phyloP scores from a whole-genome alignment of 2,329 filamentous ascomycete species.

The Fusarium poae region DNA sequence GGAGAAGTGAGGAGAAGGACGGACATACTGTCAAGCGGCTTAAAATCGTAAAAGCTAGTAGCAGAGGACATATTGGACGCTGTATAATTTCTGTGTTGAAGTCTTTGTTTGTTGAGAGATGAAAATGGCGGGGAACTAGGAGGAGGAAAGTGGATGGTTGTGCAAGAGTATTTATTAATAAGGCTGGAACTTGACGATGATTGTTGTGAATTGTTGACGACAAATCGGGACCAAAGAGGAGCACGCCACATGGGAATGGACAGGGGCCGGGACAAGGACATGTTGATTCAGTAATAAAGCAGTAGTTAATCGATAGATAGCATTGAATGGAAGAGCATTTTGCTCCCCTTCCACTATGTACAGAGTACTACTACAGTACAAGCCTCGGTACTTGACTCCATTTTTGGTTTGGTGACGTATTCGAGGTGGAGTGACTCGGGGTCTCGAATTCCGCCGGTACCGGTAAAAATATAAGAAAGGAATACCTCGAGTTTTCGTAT shows the following conservation, averaged over 20 bases:
- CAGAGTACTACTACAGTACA: constrained; percentile 8
- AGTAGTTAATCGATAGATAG: constrained; percentile 1
- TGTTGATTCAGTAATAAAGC: constrained; percentile 1
- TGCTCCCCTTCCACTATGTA: neutral
- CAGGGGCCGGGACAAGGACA: neutral
- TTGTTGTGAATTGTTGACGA: neutral
- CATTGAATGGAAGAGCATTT: constrained; percentile 14
- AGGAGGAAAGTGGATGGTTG: constrained; percentile 16
- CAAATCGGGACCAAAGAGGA: constrained; percentile 20
- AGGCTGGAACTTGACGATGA: constrained; percentile 24
- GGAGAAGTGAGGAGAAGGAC: neutral
- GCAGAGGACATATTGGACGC: constrained; percentile 56
- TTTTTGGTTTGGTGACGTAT: constrained; percentile 44
- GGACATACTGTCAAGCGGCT: constrained; percentile 79
- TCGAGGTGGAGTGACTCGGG: constrained; percentile 36
- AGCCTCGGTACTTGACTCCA: constrained; percentile 43
- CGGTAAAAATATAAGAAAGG: constrained; percentile 14
- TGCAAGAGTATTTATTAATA: constrained; percentile 39
- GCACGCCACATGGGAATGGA: constrained; percentile 30
- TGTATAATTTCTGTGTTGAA: constrained; percentile 10
- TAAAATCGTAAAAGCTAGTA: constrained; percentile 82
- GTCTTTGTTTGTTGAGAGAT: constrained; percentile 32
- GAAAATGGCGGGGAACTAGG: constrained; percentile 31
- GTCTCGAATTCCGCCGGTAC: constrained; percentile 41
- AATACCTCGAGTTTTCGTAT: neutral